Conservation (phyloP, 2,329 filamentous ascomycete species). For the Proliferodiscus dingleyae region DNA sequence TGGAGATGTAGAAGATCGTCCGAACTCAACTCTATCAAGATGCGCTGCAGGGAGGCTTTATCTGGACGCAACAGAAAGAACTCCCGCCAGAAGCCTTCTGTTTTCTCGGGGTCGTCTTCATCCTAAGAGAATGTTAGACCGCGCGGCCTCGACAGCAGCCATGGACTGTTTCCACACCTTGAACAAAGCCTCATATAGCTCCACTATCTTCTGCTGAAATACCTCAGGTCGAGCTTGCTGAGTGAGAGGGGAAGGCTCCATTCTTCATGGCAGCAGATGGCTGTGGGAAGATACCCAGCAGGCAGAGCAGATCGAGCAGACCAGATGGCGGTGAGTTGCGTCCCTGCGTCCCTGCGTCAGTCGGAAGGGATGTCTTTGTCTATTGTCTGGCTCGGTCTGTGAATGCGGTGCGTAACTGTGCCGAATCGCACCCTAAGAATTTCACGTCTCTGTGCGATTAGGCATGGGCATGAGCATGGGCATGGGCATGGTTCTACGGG, state of each 20-base stretch:
- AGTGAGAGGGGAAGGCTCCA: slow-evolving; percentile 90
- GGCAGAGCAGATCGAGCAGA: background rate
- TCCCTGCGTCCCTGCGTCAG: too few species aligned
- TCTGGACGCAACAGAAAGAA: slow-evolving; percentile 90
- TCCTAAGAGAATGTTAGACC: slow-evolving; percentile 41
- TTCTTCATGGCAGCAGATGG: slow-evolving; percentile 37
- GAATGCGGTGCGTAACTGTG: too few species aligned
- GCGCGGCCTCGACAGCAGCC: too few species aligned
- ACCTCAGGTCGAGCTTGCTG: slow-evolving; percentile 85
- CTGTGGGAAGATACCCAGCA: background rate
- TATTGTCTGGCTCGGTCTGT: too few species aligned
- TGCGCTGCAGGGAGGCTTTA: slow-evolving; percentile 57
- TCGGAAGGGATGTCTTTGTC: too few species aligned
- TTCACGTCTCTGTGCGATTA: too few species aligned
- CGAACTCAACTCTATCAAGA: slow-evolving; percentile 66
- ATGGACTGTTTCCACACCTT: slow-evolving; percentile 43
- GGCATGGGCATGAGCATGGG: too few species aligned
- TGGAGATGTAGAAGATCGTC: slow-evolving; percentile 74
- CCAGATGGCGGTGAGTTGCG: too few species aligned
- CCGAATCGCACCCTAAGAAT: too few species aligned
- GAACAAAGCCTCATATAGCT: slow-evolving; percentile 83
- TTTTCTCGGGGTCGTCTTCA: slow-evolving; percentile 62
- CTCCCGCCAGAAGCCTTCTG: slow-evolving; percentile 92
- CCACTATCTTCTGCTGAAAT: slow-evolving; percentile 91
- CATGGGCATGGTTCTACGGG: too few species aligned